Base-by-base conservation (phyloP, 305 asterid genomes). In the Striga hermonthica region DNA sequence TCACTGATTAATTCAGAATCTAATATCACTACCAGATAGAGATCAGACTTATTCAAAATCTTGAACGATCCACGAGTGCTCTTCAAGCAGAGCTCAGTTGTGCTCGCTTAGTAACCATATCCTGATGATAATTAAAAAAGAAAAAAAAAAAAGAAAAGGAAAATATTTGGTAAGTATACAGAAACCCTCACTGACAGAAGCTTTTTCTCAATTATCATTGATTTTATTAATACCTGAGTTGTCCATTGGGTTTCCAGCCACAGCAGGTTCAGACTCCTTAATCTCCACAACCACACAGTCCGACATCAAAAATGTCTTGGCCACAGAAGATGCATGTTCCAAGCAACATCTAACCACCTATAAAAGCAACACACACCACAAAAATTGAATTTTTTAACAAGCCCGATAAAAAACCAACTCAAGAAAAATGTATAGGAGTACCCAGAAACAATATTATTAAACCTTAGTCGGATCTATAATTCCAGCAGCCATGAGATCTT, bases 211-310 rank as follows among this genome's bases (percentile, higher is more conserved):
- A n/a, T n/a, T n/a, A 28, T 16, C 4, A 7, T n/a, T 13, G 1
- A 9, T 14, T 5, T 9, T 53, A 16, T 16, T 9, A 0, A 36
- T 81, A 81, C 98, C 98, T 48, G 99, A 93, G 70, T 88, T 93
- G 80, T 93, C 99, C 99, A 93, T 93, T 1, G 99, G 99, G 83
- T 59, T 93, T 10, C 79, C 95, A 4, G 77, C 82, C n/a, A 56
- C 80, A 38, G 56, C 91, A 37, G 90, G 89, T 54, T 90, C 96
- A 0, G 95, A 80, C 79, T 85, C 99, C 84, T 93, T 93, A 43
- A 93, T 93, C 83, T 93, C 96, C 35, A 90, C 97, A 5, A 93
- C 99, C n/a, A 93, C 99, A 14, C 96, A 86, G 60, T 93, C 99
- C 0, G 99, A 93, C 96, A 88, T 93, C 83, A 93, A 83, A 72